Base-by-base conservation (phyloP, 164 flowering plant species). In the Tetrastigma voinierianum region DNA sequence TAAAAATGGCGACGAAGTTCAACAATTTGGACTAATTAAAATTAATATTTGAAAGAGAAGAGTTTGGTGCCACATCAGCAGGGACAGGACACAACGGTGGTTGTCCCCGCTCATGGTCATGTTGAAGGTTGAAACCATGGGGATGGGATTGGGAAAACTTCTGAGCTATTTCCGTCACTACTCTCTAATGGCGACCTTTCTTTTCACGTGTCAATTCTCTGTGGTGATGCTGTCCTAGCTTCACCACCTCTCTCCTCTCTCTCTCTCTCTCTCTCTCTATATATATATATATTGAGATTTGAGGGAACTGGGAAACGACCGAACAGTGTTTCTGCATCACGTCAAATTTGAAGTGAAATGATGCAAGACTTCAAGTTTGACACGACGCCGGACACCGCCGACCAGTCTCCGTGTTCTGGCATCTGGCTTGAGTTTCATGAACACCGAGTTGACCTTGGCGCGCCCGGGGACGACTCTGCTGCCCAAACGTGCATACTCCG, bases 401-500 rank as follows among this genome's bases (percentile, higher is more conserved):
- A 40, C 13, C 43, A 9, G 45, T 17, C 44, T 49, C 69, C 76
- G 67, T 74, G 70, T 56, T 54, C 74, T n/a, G 73, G 70, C 40
- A 6, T 56, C 65, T 23, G 57, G 54, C 55, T 43, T 70, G 55
- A 68, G 72, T 52, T 78, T 74, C 52, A 69, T 23, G 61, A 83
- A 82, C 20, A 82, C 86, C 0, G 86, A 80, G 72, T 73, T 82
- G 51, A 82, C 82, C 1, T 43, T 82, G 5, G 81, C n/a, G n/a
- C 76, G 10, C 86, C 83, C 0, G 86, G 86, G 11, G 75, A 69
- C 2, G 2, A 10, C 11, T 53, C 46, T 40, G 23, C 56, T 59
- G 57, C 13, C 47, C 1, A 82, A 80, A 48, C 78, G 83, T 10
- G 80, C 72, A 18, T 82, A 69, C 61, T 61, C 75, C 0, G 69